These are phyloP conservation scores for Podila clonocystis DNA, from an alignment of 192 early-diverging fungal species.

Conservation along the genomic window DNA sequence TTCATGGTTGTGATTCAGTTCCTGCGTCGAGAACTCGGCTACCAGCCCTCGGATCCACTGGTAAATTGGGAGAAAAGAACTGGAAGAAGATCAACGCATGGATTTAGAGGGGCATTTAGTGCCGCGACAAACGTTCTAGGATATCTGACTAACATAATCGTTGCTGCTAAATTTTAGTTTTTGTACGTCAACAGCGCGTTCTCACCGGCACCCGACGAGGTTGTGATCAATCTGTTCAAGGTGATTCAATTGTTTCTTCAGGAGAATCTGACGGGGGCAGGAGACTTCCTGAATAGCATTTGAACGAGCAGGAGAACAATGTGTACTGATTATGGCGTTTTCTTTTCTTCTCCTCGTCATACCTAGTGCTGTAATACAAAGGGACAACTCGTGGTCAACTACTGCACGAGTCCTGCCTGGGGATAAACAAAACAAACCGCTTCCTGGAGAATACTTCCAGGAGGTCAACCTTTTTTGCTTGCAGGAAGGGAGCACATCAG, in stretches of 20 bases:
- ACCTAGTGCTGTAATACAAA: conserved; percentile 86
- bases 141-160: too few relatives aligned
- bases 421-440: conserved; percentile 64
- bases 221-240: conserved; percentile 82
- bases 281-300: too few relatives aligned
- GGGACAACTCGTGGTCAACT: conserved; percentile 88
- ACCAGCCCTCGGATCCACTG: conserved; percentile 77
- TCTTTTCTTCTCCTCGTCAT: not conserved
- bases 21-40: conserved; percentile 82
- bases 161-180: conserved; percentile 63
- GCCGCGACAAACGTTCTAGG: too few relatives aligned
- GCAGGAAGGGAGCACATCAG: too few relatives aligned
- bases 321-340: not conserved
- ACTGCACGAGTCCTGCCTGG: conserved; percentile 93
- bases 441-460: too few relatives aligned
- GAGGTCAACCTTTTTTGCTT: too few relatives aligned
- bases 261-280: too few relatives aligned
- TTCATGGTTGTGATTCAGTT: conserved; percentile 90
- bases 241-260: conserved; percentile 51
- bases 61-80: conserved; percentile 42
- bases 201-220: conserved; percentile 93
- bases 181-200: conserved; percentile 96
- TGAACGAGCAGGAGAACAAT: not conserved
- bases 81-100: too few relatives aligned
- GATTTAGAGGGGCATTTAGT: too few relatives aligned